These are phyloP conservation scores for Talaromyces sp. DNA, from an alignment of 2,329 filamentous ascomycete species.

Conservation along the genomic window DNA sequence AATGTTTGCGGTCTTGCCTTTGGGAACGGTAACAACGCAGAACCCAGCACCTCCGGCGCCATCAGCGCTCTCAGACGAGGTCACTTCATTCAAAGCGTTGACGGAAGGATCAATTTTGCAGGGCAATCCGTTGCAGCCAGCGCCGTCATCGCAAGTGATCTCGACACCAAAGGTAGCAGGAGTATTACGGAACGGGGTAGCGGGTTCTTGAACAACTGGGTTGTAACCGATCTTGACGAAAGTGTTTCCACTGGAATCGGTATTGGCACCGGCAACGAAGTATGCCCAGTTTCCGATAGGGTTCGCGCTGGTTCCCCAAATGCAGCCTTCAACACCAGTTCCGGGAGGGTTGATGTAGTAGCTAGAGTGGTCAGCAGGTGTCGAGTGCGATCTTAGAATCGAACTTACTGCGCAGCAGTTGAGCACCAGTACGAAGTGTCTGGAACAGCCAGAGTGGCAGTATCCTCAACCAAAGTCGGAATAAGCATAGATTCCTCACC, in stretches of 20 bases:
- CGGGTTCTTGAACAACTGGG: constrained; percentile 62
- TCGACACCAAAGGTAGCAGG: constrained; percentile 66
- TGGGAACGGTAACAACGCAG: constrained; percentile 72
- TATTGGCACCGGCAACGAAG: constrained; percentile 74
- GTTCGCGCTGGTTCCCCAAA: constrained; percentile 64
- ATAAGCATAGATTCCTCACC: constrained; percentile 18
- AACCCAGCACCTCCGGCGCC: constrained; percentile 69
- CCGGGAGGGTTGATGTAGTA: constrained; percentile 79
- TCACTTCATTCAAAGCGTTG: constrained; percentile 57
- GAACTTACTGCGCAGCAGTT: constrained; percentile 69
- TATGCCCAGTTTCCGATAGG: constrained; percentile 73
- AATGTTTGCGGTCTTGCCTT: constrained; percentile 64
- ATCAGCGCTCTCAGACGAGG: constrained; percentile 50
- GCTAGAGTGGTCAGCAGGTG: constrained; percentile 38
- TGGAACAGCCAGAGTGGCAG: constrained; percentile 66
- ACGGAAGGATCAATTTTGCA: constrained; percentile 65
- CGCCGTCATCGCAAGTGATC: constrained; percentile 62
- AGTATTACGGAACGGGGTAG: constrained; percentile 52
- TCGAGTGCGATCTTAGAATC: not conserved
- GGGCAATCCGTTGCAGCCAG: constrained; percentile 68
- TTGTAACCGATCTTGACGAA: constrained; percentile 76
- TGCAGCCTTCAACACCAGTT: constrained; percentile 57
- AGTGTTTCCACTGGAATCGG: constrained; percentile 60
- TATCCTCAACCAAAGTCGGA: constrained; percentile 60
- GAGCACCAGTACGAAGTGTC: constrained; percentile 66